phyloP scores from a whole-genome alignment of 2,329 filamentous ascomycete genomes.

The Kalmusia sp. region DNA sequence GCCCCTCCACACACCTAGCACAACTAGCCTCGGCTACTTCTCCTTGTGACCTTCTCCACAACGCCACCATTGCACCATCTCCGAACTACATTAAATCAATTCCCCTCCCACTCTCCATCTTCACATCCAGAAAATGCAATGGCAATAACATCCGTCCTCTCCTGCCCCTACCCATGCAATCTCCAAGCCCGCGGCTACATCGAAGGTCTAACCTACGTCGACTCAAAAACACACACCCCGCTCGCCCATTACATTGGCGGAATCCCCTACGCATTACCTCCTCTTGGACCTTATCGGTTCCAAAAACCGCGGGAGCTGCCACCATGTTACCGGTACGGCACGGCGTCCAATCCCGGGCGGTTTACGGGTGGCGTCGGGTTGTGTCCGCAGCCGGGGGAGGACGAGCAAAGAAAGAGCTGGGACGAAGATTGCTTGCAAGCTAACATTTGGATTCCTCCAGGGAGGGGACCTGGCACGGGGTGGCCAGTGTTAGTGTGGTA shows the following conservation, averaged over 20 bases:
- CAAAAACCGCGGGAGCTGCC: slow-evolving; percentile 57
- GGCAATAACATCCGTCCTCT: slow-evolving; percentile 17
- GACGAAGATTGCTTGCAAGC: slow-evolving; percentile 64
- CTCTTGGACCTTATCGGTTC: slow-evolving; percentile 56
- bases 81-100: not conserved
- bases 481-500: slow-evolving; percentile 68
- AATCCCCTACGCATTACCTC: slow-evolving; percentile 63
- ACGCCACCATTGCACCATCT: slow-evolving; percentile 2
- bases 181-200: slow-evolving; percentile 56
- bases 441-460: slow-evolving; percentile 63
- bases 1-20: not conserved
- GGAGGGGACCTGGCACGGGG: slow-evolving; percentile 52
- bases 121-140: slow-evolving; percentile 13
- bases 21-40: slow-evolving; percentile 8
- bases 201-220: slow-evolving; percentile 56
- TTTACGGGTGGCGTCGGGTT: slow-evolving; percentile 52
- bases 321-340: slow-evolving; percentile 59
- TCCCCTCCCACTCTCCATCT: not conserved
- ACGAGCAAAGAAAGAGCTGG: slow-evolving; percentile 36
- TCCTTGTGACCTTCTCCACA: slow-evolving; percentile 1
- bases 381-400: slow-evolving; percentile 58
- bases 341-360: slow-evolving; percentile 53
- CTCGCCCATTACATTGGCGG: slow-evolving; percentile 62
- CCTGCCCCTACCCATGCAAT: slow-evolving; percentile 41
- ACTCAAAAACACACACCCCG: slow-evolving; percentile 33